Conservation (phyloP, 1,139 yeast genomes). For the Spathaspora sp. region DNA sequence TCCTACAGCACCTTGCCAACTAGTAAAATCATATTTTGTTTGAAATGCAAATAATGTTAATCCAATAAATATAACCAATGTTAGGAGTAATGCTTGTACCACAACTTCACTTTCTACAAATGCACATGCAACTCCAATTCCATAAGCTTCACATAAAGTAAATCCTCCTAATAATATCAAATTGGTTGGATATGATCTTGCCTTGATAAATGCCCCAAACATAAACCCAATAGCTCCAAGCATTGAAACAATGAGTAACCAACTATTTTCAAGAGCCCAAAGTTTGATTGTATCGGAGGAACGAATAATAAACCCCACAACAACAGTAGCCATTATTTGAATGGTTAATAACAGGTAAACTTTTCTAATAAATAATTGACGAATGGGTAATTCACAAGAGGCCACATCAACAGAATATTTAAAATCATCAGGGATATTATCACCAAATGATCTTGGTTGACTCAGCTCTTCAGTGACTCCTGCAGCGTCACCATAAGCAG, state of each 20-base stretch:
- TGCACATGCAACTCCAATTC: constrained; percentile 67
- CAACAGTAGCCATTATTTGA: constrained; percentile 63
- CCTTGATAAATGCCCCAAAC: constrained; percentile 58
- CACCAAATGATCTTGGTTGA: constrained; percentile 31
- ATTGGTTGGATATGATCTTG: constrained; percentile 63
- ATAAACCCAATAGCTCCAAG: constrained; percentile 62
- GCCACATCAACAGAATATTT: constrained; percentile 79
- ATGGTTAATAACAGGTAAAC: constrained; percentile 71
- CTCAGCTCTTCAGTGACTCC: constrained; percentile 9
- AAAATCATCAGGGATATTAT: constrained; percentile 72
- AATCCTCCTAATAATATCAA: constrained; percentile 60
- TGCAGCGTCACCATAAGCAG: constrained; percentile 21
- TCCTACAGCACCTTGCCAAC: constrained; percentile 67
- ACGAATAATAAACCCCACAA: constrained; percentile 57
- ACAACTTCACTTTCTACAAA: constrained; percentile 64
- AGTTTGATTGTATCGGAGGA: constrained; percentile 45
- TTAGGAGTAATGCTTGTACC: constrained; percentile 69
- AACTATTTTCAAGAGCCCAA: constrained; percentile 62
- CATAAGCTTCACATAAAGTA: constrained; percentile 73
- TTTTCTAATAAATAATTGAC: constrained; percentile 75
- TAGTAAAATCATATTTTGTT: constrained; percentile 75
- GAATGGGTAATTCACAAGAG: constrained; percentile 71
- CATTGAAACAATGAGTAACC: constrained; percentile 59
- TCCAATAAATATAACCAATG: constrained; percentile 69
- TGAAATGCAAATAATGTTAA: constrained; percentile 78